Evolutionary conservation across 164 flowering plant species (phyloP).

Genomic region (Berberis vulgaris): DNA sequence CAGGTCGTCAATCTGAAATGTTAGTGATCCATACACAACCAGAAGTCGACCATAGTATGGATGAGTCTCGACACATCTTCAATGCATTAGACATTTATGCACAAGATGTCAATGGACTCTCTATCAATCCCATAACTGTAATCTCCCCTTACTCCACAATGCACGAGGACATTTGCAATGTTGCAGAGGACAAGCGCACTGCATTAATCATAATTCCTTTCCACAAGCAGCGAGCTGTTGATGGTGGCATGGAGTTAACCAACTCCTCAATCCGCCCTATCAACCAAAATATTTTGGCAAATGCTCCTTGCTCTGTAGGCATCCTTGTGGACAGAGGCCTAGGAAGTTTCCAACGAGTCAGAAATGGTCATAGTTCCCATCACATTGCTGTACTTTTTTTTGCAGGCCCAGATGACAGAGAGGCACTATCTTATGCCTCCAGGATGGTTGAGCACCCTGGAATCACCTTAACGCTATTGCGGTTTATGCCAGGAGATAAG

Average conservation of each 20-base stretch:
- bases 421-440: neutral
- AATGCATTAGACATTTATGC: constrained; percentile 14
- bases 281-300: constrained; percentile 12
- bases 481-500: constrained; percentile 8
- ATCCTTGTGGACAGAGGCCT: constrained; percentile 5
- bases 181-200: constrained; percentile 16
- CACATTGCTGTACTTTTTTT: constrained; percentile 12
- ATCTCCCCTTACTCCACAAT: constrained; percentile 7
- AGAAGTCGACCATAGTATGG: too few species aligned
- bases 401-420: constrained; percentile 4
- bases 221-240: constrained; percentile 20
- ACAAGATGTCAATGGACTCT: neutral
- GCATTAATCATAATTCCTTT: constrained; percentile 19
- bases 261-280: constrained; percentile 14
- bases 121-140: constrained; percentile 14
- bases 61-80: neutral
- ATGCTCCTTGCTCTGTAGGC: constrained; percentile 10
- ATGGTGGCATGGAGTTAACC: constrained; percentile 16
- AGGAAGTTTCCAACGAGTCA: constrained; percentile 4
- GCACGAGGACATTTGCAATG: constrained; percentile 7
- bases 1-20: too few species aligned
- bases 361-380: constrained; percentile 7
- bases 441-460: constrained; percentile 12
- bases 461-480: constrained; percentile 5
- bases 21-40: too few species aligned